These are phyloP conservation scores for Aurantiochytrium sp. DNA, from an alignment of 108 stramenopile species.

Conservation along the genomic window DNA sequence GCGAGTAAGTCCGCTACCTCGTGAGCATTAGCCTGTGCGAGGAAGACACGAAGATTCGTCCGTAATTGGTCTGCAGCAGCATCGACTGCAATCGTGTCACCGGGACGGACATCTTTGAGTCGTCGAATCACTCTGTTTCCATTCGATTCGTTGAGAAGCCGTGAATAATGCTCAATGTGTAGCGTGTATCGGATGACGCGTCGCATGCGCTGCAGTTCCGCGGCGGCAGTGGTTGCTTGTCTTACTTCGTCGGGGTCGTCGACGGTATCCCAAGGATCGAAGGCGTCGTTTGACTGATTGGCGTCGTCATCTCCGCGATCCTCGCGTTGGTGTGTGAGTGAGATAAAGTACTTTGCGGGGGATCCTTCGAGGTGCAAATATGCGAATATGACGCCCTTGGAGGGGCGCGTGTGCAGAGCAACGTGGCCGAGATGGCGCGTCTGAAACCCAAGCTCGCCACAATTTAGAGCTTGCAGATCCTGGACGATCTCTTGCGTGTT, in stretches of 20 bases:
- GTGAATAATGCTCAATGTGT: not conserved
- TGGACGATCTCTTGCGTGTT: not conserved
- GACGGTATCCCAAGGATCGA: not conserved
- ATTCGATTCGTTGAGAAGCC: not conserved
- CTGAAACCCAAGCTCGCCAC: not conserved
- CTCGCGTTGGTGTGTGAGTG: not conserved
- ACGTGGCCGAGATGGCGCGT: not conserved
- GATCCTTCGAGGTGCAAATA: not conserved
- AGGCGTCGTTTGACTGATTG: not conserved
- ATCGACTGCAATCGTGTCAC: not conserved
- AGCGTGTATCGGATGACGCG: not conserved
- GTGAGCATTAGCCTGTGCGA: not conserved
- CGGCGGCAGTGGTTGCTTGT: not conserved
- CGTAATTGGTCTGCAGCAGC: not conserved
- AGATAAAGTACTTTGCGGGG: not conserved
- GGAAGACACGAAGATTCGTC: not conserved
- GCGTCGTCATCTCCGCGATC: not conserved
- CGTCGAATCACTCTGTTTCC: not conserved
- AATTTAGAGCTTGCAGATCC: not conserved
- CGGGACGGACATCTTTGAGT: not conserved
- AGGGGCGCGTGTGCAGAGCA: not conserved
- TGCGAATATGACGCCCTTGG: not conserved
- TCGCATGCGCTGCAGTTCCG: not conserved
- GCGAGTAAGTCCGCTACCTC: not conserved
- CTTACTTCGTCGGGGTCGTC: not conserved